Conservation (phyloP, 768 basidiomycete genomes). For the Grammothele lineata region DNA sequence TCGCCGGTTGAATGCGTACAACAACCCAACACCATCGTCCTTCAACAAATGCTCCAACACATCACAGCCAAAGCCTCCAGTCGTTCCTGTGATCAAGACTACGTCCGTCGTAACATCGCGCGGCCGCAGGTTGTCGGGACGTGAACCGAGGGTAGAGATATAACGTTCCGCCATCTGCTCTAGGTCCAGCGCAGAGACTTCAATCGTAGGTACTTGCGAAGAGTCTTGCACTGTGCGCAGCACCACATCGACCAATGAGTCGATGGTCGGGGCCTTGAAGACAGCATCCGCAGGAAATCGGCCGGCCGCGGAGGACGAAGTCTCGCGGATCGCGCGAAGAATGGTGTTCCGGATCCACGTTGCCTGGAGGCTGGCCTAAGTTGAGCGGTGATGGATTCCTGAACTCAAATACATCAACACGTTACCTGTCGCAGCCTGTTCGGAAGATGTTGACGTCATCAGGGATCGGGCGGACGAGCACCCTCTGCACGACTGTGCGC, state of each 20-base stretch:
- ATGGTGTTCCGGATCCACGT: slow-evolving; percentile 29
- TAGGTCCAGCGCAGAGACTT: slow-evolving; percentile 19
- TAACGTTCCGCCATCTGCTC: slow-evolving; percentile 37
- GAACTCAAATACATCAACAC: not conserved
- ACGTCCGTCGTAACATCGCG: slow-evolving; percentile 5
- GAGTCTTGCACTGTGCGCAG: not conserved
- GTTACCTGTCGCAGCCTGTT: slow-evolving; percentile 35
- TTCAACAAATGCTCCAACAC: slow-evolving; percentile 20
- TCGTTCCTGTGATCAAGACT: slow-evolving; percentile 30
- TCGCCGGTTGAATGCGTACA: slow-evolving; percentile 23
- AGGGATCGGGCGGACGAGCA: slow-evolving; percentile 23
- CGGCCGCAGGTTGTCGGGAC: not conserved
- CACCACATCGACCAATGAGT: slow-evolving; percentile 20
- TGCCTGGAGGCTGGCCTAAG: slow-evolving; percentile 24
- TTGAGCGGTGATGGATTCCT: not conserved
- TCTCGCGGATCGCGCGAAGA: slow-evolving; percentile 20
- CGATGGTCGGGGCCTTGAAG: slow-evolving; percentile 37
- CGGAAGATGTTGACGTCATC: slow-evolving; percentile 37
- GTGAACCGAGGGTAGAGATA: slow-evolving; percentile 11
- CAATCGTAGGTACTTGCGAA: not conserved
- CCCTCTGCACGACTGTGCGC: slow-evolving; percentile 27
- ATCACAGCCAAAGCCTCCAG: slow-evolving; percentile 27
- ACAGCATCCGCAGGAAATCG: slow-evolving; percentile 30
- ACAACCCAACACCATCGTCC: slow-evolving; percentile 7
- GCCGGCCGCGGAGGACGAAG: not conserved